These are phyloP conservation scores for Sphenostylis stenocarpa DNA, from an alignment of 306 rosid genomes.

Conservation along the genomic window DNA sequence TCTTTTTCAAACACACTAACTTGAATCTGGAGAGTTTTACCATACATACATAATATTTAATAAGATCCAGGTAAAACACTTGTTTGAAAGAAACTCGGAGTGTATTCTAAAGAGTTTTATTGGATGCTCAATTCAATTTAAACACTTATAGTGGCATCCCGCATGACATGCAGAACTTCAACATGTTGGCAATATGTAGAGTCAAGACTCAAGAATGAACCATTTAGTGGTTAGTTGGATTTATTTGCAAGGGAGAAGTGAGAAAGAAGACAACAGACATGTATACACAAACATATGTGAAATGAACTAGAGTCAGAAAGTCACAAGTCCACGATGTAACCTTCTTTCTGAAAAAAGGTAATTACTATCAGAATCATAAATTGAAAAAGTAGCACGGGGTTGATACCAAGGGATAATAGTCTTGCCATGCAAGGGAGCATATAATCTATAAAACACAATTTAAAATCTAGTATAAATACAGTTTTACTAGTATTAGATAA, in stretches of 20 bases:
- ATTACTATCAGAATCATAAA: background rate
- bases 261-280: background rate
- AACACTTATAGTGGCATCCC: background rate
- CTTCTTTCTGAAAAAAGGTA: background rate
- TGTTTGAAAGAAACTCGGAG: background rate
- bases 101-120: background rate
- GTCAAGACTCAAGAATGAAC: background rate
- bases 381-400: background rate
- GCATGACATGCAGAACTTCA: background rate
- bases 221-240: background rate
- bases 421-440: background rate
- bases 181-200: background rate
- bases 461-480: background rate
- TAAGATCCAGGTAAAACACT: background rate
- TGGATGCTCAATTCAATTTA: constrained; percentile 6
- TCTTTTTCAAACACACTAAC: background rate
- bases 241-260: background rate
- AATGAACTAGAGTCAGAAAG: background rate
- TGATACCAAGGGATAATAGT: background rate
- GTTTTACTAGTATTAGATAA: background rate
- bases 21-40: background rate
- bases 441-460: background rate
- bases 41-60: background rate
- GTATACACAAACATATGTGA: background rate
- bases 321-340: constrained; percentile 4